Percentiles rank a stretch among this genome's conserved stretches.
phyloP scores from a whole-genome alignment of 2,329 filamentous ascomycete genomes.

The Podosphaera xanthii region DNA sequence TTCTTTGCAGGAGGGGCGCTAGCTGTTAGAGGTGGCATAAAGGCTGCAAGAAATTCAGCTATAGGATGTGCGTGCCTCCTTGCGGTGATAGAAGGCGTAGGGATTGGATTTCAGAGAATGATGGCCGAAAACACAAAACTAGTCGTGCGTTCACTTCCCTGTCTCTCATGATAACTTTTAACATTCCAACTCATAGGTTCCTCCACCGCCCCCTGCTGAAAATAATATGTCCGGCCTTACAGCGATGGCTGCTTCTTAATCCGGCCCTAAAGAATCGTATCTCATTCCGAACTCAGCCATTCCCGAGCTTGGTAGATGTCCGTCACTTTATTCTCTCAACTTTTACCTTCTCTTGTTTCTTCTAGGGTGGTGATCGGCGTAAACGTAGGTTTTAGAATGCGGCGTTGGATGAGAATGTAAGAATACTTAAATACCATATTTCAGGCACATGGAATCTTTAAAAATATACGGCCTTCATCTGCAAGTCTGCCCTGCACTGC shows the following conservation, averaged over 20 bases:
- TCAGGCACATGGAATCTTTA: too few relatives aligned
- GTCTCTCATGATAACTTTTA: not conserved
- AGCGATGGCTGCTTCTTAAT: constrained; percentile 11
- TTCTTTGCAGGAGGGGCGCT: constrained; percentile 91
- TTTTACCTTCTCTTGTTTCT: too few relatives aligned
- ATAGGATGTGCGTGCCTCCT: constrained; percentile 89
- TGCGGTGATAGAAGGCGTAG: constrained; percentile 90
- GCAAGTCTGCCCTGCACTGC: too few relatives aligned
- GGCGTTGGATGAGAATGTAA: too few relatives aligned
- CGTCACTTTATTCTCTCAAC: too few relatives aligned
- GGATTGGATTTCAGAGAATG: constrained; percentile 87
- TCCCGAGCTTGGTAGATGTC: too few relatives aligned
- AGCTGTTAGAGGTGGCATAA: constrained; percentile 75
- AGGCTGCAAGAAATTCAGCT: constrained; percentile 80
- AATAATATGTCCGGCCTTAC: constrained; percentile 13
- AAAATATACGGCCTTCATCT: too few relatives aligned
- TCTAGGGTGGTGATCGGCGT: too few relatives aligned
- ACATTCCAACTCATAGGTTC: constrained; percentile 8
- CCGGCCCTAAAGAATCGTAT: too few relatives aligned
- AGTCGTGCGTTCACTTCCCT: constrained; percentile 30
- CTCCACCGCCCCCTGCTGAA: constrained; percentile 14
- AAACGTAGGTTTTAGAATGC: too few relatives aligned
- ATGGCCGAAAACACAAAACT: constrained; percentile 74
- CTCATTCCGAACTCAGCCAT: too few relatives aligned
- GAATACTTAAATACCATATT: too few relatives aligned